Conservation (phyloP, 2,329 filamentous ascomycete genomes). For the Penicillium psychrosexuale region DNA sequence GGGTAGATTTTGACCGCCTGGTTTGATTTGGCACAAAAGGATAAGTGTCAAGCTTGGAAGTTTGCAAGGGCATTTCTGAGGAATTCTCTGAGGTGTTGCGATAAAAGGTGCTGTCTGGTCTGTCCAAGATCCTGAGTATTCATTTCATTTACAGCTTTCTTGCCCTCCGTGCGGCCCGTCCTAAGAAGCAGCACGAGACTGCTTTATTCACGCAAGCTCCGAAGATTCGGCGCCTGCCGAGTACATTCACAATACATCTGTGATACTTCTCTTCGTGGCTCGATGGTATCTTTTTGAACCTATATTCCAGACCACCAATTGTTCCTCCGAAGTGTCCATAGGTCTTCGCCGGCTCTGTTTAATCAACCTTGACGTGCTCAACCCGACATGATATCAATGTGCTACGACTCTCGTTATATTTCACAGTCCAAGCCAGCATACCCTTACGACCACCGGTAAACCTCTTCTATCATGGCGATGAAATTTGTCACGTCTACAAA, state of each 20-base stretch:
- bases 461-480: slow-evolving; percentile 11
- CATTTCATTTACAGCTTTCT: background rate
- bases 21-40: slow-evolving; percentile 4
- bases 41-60: background rate
- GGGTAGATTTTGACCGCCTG: slow-evolving; percentile 9
- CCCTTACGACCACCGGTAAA: background rate
- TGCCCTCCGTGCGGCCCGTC: background rate
- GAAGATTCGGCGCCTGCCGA: background rate
- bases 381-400: slow-evolving; percentile 19
- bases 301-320: background rate
- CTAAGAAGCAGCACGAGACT: background rate
- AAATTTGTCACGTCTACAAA: slow-evolving; percentile 19
- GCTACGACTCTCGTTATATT: background rate
- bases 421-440: background rate
- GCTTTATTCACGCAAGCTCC: background rate
- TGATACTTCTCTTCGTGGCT: background rate
- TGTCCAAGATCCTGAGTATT: background rate
- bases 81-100: background rate
- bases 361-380: background rate
- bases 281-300: background rate
- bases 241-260: background rate
- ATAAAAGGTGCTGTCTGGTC: background rate
- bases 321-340: background rate
- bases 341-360: background rate
- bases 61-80: background rate